Conservation (phyloP, 2,329 filamentous ascomycete species). For the Pestalotiopsis fici region DNA sequence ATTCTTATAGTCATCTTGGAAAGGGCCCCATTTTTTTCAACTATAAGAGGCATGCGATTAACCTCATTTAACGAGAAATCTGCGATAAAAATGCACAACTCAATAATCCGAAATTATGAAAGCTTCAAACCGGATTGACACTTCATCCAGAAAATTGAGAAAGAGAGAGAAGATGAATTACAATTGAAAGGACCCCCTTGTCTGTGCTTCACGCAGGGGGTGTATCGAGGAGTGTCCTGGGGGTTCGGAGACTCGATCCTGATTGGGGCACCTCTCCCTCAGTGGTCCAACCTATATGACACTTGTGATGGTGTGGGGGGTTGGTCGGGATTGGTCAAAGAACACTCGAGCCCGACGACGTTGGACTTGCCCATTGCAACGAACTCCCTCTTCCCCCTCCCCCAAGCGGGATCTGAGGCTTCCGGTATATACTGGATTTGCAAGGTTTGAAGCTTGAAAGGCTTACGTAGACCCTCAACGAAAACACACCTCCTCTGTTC, state of each 20-base stretch:
- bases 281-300: not conserved
- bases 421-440: not conserved
- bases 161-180: not conserved
- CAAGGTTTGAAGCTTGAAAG: not conserved
- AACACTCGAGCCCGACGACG: not conserved
- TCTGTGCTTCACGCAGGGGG: not conserved
- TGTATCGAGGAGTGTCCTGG: not conserved
- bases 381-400: too few species aligned
- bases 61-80: too few species aligned
- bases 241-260: not conserved
- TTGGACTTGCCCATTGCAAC: too few species aligned
- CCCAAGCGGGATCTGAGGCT: not conserved
- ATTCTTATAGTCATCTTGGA: too few species aligned
- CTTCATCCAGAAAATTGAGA: too few species aligned
- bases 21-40: too few species aligned
- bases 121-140: not conserved
- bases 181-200: not conserved
- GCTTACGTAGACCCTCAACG: not conserved
- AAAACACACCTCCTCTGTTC: not conserved
- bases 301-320: not conserved
- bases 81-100: too few species aligned
- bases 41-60: too few species aligned
- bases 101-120: too few species aligned
- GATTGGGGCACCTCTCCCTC: not conserved
- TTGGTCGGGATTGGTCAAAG: not conserved